Conservation (phyloP, 1,284 basidiomycete species). For the Peniophora sp. region DNA sequence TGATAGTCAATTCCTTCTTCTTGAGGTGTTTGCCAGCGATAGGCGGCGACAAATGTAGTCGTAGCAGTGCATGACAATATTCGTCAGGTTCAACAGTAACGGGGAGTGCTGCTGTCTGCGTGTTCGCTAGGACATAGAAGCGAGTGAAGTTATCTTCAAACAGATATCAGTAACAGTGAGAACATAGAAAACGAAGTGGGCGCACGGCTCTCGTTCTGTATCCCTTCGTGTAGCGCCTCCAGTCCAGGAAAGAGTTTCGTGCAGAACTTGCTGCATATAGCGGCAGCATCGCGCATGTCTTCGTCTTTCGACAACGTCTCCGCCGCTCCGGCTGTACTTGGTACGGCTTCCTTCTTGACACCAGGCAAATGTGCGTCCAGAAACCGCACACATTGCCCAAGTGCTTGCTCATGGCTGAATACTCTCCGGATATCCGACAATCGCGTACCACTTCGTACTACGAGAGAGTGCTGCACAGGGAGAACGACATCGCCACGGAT, state of each 20-base stretch:
- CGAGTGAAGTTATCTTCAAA: constrained; percentile 53
- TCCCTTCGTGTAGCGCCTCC: constrained; percentile 46
- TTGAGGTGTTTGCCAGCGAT: background rate
- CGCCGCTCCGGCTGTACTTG: constrained; percentile 68
- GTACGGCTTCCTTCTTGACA: constrained; percentile 41
- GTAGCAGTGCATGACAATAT: constrained; percentile 30
- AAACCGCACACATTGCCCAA: constrained; percentile 69
- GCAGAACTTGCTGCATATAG: constrained; percentile 66
- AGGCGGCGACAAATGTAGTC: constrained; percentile 16
- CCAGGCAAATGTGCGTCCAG: constrained; percentile 43
- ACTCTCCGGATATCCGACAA: constrained; percentile 44
- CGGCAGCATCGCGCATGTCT: constrained; percentile 43
- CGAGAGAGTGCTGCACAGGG: constrained; percentile 59
- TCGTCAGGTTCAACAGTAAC: background rate
- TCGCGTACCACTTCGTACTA: constrained; percentile 48
- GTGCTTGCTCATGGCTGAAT: constrained; percentile 75
- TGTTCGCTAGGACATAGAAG: constrained; percentile 45
- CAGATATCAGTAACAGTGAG: background rate
- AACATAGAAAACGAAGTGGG: background rate
- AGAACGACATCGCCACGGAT: constrained; percentile 53
- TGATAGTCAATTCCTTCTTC: constrained; percentile 1
- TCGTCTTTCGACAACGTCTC: constrained; percentile 30
- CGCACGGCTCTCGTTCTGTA: constrained; percentile 57
- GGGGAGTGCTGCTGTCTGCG: constrained; percentile 15
- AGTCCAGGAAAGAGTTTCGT: constrained; percentile 47